These are phyloP conservation scores for Agrocybe pediades DNA, from an alignment of 768 basidiomycete species.

Conservation along the genomic window DNA sequence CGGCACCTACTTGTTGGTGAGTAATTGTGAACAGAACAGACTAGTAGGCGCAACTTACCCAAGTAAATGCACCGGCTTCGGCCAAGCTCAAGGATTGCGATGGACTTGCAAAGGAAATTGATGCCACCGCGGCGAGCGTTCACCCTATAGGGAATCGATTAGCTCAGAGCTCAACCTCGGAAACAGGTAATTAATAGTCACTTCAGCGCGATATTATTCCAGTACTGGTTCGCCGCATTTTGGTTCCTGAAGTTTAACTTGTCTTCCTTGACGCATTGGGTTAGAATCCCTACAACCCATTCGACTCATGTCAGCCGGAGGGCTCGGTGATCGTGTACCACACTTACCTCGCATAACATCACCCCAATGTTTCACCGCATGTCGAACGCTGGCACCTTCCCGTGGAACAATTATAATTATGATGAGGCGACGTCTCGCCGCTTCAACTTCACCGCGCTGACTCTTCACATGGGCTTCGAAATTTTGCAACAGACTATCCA, in stretches of 20 bases:
- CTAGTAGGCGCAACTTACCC: constrained; percentile 1
- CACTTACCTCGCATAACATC: background rate
- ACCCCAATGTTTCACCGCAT: constrained; percentile 6
- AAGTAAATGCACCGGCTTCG: constrained; percentile 5
- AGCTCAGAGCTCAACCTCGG: background rate
- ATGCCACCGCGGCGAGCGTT: constrained; percentile 10
- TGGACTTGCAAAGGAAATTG: constrained; percentile 5
- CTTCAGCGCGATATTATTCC: constrained; percentile 12
- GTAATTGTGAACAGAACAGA: no score
- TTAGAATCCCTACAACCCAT: constrained; percentile 7
- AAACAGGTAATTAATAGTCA: background rate
- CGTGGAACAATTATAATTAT: constrained; percentile 6
- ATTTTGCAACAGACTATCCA: background rate
- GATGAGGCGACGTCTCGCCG: no score
- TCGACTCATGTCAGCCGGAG: no score
- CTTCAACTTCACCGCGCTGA: background rate
- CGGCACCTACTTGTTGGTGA: constrained; percentile 2
- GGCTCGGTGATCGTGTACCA: no score
- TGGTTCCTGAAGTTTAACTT: constrained; percentile 1
- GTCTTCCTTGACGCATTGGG: constrained; percentile 5
- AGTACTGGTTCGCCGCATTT: constrained; percentile 8
- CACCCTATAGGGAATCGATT: background rate
- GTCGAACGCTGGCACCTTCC: background rate
- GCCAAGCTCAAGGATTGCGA: background rate
- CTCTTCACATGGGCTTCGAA: background rate